Conservation (phyloP, 1,284 basidiomycete genomes). For the Puccinia coronata region DNA sequence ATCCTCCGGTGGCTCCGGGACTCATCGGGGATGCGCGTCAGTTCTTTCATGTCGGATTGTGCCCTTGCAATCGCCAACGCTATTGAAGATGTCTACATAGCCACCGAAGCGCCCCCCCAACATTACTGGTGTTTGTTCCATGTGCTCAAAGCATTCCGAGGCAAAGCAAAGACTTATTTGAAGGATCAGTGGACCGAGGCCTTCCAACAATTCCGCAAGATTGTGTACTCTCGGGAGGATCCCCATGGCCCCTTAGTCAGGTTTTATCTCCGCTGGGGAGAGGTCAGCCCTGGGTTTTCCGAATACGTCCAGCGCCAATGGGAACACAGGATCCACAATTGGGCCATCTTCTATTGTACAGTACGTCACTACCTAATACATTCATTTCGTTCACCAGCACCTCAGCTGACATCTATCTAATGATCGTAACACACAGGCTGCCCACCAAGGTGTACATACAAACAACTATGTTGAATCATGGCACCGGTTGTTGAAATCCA, state of each 20-base stretch:
- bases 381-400: no score
- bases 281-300: neutral
- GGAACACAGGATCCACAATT: neutral
- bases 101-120: neutral
- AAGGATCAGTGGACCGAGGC: neutral
- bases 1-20: neutral
- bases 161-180: neutral
- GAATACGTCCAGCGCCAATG: neutral
- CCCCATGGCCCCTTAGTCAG: neutral
- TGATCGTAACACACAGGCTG: neutral
- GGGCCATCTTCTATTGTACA: neutral
- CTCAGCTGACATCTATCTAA: no score
- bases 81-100: neutral
- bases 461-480: neutral
- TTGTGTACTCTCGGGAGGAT: neutral
- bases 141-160: neutral
- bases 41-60: neutral
- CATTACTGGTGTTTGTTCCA: slow-evolving; percentile 5
- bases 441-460: slow-evolving; percentile 5
- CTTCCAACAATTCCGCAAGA: neutral
- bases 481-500: neutral
- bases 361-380: neutral
- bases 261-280: neutral
- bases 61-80: neutral
- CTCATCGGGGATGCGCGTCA: no score